Conservation (phyloP, 2,329 filamentous ascomycete genomes). For the Trichoderma koningii region DNA sequence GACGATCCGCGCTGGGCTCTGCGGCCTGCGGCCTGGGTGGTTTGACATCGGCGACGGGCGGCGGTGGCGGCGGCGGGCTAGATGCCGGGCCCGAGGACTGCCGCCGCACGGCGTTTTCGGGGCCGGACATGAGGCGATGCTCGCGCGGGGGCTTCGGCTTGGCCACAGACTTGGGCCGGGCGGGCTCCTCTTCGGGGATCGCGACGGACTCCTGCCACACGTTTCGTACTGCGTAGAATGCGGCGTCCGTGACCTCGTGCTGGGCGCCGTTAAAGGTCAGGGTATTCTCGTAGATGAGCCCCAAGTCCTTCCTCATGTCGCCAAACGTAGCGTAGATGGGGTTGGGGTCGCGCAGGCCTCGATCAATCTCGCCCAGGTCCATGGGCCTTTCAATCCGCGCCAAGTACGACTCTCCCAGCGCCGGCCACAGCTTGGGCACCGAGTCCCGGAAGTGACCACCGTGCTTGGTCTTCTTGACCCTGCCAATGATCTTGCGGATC, state of each 20-base stretch:
- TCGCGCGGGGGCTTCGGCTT: constrained; percentile 44
- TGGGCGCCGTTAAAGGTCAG: constrained; percentile 77
- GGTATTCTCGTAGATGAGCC: constrained; percentile 78
- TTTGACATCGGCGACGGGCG: constrained; percentile 32
- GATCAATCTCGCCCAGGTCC: constrained; percentile 81
- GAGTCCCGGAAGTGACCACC: constrained; percentile 75
- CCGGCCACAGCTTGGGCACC: constrained; percentile 74
- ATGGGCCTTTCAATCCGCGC: constrained; percentile 74
- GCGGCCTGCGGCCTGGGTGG: constrained; percentile 27
- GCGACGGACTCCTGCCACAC: constrained; percentile 51
- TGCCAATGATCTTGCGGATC: constrained; percentile 66
- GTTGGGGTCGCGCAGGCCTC: constrained; percentile 68
- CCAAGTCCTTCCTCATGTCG: constrained; percentile 72
- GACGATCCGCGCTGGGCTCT: constrained; percentile 40
- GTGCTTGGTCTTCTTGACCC: constrained; percentile 83
- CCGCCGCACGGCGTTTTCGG: constrained; percentile 32
- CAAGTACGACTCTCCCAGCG: constrained; percentile 72
- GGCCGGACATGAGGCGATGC: constrained; percentile 35
- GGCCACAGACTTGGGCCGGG: constrained; percentile 55
- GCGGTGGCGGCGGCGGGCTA: constrained; percentile 33
- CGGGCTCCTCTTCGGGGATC: constrained; percentile 55
- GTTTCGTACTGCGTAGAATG: constrained; percentile 57
- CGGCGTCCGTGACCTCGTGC: constrained; percentile 69
- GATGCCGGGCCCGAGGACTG: constrained; percentile 38
- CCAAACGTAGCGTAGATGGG: constrained; percentile 65